Percentiles rank a stretch among this genome's conserved stretches.
Evolutionary conservation across 106 monocot genomes (phyloP).

Genomic region (Acorus gramineus): DNA sequence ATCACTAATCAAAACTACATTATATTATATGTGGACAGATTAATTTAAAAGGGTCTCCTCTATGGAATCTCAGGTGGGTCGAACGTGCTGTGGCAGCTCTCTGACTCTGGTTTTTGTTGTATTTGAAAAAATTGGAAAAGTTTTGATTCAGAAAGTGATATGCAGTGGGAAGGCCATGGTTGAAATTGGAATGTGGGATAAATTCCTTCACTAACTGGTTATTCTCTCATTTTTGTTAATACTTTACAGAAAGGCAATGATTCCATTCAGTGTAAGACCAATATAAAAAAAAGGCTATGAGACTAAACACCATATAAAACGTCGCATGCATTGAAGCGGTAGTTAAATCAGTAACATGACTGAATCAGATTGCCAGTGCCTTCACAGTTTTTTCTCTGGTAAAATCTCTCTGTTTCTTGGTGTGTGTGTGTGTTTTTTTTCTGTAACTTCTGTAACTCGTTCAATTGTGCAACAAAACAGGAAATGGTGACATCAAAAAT

Average conservation of each 20-base stretch:
- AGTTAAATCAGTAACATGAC: slow-evolving; percentile 15
- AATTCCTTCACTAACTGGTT: slow-evolving; percentile 19
- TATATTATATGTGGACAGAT: too few relatives aligned
- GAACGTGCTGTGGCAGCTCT: too few relatives aligned
- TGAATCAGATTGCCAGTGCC: slow-evolving; percentile 25
- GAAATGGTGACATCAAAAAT: slow-evolving; percentile 11
- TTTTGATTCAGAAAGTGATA: slow-evolving; percentile 11
- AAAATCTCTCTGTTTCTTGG: background rate
- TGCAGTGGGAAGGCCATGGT: slow-evolving; percentile 9
- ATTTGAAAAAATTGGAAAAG: too few relatives aligned
- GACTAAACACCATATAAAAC: too few relatives aligned
- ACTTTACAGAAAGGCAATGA: slow-evolving; percentile 14
- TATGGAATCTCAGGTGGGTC: too few relatives aligned
- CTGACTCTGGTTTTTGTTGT: too few relatives aligned
- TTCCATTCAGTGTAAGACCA: slow-evolving; percentile 9
- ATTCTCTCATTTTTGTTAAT: slow-evolving; percentile 7
- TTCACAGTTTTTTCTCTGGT: slow-evolving; percentile 29
- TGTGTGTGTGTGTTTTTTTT: background rate
- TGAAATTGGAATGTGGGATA: slow-evolving; percentile 25
- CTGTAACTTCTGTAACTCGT: background rate
- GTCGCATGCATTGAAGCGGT: background rate
- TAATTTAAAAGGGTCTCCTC: too few relatives aligned
- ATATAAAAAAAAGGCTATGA: too few relatives aligned
- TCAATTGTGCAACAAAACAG: slow-evolving; percentile 9
- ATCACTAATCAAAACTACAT: too few relatives aligned